A percentile compares a stretch with the other conserved stretches of the same genome.
phyloP scores from a whole-genome alignment of 208 protist genomes.

The Angomonas deanei region DNA sequence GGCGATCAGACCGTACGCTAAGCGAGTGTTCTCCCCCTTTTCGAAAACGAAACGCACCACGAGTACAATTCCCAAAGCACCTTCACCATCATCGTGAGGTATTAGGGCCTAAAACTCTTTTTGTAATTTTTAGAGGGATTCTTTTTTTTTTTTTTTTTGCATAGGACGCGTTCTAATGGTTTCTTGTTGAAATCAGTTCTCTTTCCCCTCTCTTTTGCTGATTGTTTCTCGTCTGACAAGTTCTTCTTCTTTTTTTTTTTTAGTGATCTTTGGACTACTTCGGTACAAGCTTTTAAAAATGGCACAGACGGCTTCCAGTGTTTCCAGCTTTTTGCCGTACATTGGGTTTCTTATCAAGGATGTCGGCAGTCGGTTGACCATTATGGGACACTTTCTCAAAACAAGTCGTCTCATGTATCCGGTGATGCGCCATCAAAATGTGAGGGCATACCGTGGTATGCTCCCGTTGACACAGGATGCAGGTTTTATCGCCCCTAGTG shows the following conservation, averaged over 20 bases:
- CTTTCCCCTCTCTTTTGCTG: conserved; percentile 7
- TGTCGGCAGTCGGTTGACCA: conserved; percentile 53
- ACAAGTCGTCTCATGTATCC: conserved; percentile 72
- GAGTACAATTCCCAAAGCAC: conserved; percentile 19
- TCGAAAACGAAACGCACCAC: conserved; percentile 1
- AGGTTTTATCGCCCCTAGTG: conserved; percentile 85
- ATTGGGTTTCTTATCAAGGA: conserved; percentile 87
- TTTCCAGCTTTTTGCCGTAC: conserved; percentile 66
- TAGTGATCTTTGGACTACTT: neutral
- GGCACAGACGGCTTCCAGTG: conserved; percentile 48
- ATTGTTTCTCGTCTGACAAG: conserved; percentile 1
- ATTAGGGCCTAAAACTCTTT: neutral
- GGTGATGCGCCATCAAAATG: conserved; percentile 82
- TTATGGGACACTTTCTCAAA: conserved; percentile 61
- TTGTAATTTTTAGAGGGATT: neutral
- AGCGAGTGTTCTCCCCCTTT: conserved; percentile 3
- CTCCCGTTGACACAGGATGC: conserved; percentile 78
- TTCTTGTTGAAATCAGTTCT: neutral
- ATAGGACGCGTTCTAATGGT: neutral
- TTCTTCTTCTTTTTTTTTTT: conserved; percentile 11
- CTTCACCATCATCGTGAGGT: neutral
- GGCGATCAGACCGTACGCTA: conserved; percentile 24
- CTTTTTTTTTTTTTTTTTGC: conserved; percentile 2
- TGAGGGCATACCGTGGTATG: conserved; percentile 80
- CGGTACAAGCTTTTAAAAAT: conserved; percentile 10